Evolutionary conservation across 306 rosid species (phyloP).

Genomic region (Vigna nakashimae): DNA sequence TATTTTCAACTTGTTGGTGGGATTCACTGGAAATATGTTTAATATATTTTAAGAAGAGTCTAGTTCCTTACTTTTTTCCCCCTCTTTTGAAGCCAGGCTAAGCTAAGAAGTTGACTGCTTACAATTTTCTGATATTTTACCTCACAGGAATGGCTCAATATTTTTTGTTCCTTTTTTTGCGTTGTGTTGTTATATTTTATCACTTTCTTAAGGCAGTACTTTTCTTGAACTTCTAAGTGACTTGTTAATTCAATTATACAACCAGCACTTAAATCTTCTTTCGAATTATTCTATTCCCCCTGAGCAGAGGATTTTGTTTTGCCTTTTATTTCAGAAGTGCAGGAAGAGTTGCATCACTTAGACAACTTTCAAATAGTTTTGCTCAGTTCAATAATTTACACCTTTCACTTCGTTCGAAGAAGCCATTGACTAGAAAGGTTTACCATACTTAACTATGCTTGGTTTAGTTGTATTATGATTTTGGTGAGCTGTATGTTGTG

Average conservation of each 20-base stretch:
- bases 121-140: conserved; percentile 30
- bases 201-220: conserved; percentile 23
- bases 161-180: neutral
- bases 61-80: neutral
- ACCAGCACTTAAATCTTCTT: conserved; percentile 35
- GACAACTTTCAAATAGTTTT: conserved; percentile 90
- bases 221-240: conserved; percentile 37
- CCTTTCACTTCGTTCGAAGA: conserved; percentile 74
- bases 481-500: conserved; percentile 8
- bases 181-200: neutral
- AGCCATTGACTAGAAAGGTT: conserved; percentile 93
- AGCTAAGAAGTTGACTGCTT: neutral
- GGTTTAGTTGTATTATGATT: conserved; percentile 21
- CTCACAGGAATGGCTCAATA: conserved; percentile 18
- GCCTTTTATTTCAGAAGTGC: conserved; percentile 68
- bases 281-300: conserved; percentile 12
- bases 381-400: conserved; percentile 89
- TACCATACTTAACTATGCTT: conserved; percentile 31
- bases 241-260: conserved; percentile 29
- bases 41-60: neutral
- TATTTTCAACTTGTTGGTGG: conserved; percentile 21
- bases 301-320: conserved; percentile 38
- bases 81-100: conserved; percentile 1
- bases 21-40: neutral
- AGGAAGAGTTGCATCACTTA: conserved; percentile 76